Conservation (phyloP, 768 basidiomycete species). For the Tricholoma furcatifolium region DNA sequence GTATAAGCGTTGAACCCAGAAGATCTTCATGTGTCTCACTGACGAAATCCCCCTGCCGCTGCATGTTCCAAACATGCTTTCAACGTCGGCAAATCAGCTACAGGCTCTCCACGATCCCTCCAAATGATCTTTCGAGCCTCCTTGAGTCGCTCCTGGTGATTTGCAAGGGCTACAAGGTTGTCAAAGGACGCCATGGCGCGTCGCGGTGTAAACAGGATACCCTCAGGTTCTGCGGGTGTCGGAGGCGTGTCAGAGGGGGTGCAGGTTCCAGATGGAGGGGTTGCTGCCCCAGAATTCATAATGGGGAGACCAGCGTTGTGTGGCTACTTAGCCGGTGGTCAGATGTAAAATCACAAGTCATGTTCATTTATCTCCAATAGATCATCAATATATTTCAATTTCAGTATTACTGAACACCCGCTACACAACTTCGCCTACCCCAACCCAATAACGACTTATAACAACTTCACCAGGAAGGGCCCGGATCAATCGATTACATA, state of each 20-base stretch:
- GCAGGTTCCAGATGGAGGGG: slow-evolving; percentile 11
- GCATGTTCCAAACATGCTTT: slow-evolving; percentile 73
- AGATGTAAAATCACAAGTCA: not conserved
- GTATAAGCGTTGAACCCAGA: not conserved
- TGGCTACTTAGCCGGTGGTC: not conserved
- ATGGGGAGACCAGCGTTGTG: not conserved
- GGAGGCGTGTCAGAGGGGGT: slow-evolving; percentile 12
- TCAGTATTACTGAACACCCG: no score
- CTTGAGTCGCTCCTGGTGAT: slow-evolving; percentile 72
- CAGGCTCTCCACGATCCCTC: slow-evolving; percentile 77
- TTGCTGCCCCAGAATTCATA: slow-evolving; percentile 15
- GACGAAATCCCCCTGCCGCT: slow-evolving; percentile 66
- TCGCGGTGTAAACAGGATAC: slow-evolving; percentile 50
- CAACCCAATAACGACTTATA: no score
- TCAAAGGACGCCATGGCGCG: slow-evolving; percentile 76
- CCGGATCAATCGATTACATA: no score
- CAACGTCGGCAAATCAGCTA: slow-evolving; percentile 61
- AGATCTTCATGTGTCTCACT: slow-evolving; percentile 28
- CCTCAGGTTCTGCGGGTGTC: slow-evolving; percentile 14
- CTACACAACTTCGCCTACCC: no score
- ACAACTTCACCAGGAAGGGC: no score
- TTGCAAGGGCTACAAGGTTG: slow-evolving; percentile 80
- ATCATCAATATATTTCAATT: not conserved
- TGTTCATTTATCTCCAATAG: no score
- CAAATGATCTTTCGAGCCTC: slow-evolving; percentile 80